Evolutionary conservation across 441 rosid species (phyloP), one percentile per base, ranked within the genome.

Genomic region (Populus hybrid): DNA sequence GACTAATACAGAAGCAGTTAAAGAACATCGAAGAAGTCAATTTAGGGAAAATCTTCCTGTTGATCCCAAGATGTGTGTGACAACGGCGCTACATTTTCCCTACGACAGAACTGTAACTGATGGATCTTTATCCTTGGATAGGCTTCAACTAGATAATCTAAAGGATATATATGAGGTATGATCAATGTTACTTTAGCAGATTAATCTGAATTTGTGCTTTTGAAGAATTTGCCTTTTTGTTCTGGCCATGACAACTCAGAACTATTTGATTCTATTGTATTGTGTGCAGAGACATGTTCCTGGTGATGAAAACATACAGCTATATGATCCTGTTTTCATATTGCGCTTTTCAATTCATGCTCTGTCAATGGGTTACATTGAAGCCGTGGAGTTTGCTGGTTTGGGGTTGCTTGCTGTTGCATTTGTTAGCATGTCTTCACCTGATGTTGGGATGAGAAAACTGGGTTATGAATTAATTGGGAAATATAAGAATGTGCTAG

Each of bases 401-500:
- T 82, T 91, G 84, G 98, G 99, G 77, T 84, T 97, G 90, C 95
- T 97, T 82, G 96, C 98, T 36, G 81, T 96, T 81, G 93, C 97
- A 33, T 91, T 94, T 85, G 83, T 82, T 78, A 88, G 97, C 90
- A 84, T 88, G 84, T 89, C 99, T 87, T 94, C 99, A 73, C 94
- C 88, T 76, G 95, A 93, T 84, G 79, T 88, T 71, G 92, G 85
- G 82, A 87, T 94, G 81, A 93, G 98, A 84, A 97, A 94, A 82
- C 81, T 94, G 85, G 94, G 91, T 18, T 93, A 94, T 88, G 92
- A 89, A 82, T 86, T 83, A 85, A 90, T 94, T 80, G 89, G 77
- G 72, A 87, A 86, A 86, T 91, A 86, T 82, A 84, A 91, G 86
- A 82, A 82, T 69, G 82, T 86, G 40, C 83, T 94, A 79, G 92